Evolutionary conservation across 345 rosid species (phyloP), one percentile per base, ranked within the genome.

Genomic region (Lumnitzera littorea): DNA sequence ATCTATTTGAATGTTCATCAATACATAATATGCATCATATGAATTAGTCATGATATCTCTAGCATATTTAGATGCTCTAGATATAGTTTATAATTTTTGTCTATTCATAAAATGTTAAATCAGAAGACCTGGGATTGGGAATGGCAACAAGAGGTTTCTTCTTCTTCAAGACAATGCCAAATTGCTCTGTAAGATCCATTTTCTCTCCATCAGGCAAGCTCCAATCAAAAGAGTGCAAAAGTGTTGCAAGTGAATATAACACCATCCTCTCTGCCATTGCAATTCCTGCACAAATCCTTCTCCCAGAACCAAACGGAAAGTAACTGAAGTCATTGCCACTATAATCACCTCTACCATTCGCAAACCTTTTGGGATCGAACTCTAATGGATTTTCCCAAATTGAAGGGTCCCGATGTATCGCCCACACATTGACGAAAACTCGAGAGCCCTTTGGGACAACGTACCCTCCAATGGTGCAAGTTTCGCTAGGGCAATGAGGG

Each of bases 301-400:
- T 56, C 2, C 97, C 97, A 2, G 92, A 85, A 64, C 95, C 95
- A n/a, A 90, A 90, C 15, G 95, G 97, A 16, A 87, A 64, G 72
- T 67, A 87, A 12, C 41, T 74, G 56, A 78, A 78, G 52, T 90
- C 74, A 2, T 50, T 74, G 48, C 92, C 95, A n/a, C 73, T 80
- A 41, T 67, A 83, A 55, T 84, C 97, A 70, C 67, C 81, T 25
- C 60, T 64, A 12, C 43, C 17, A 16, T 70, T 55, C 69, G 75
- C 36, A 62, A 85, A 80, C 72, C 91, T 80, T 20, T 80, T 81
- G 0, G 88, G 88, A 11, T 59, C 54, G 24, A 85, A 85, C 57
- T 78, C 84, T 43, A 70, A 12, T 0, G 82, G 86, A 5, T 80
- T 68, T 29, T 78, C 74, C 88, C 91, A 85, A 1, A 76, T 12